These are phyloP conservation scores for Pseudotulostoma volvatum DNA, from an alignment of 495 filamentous ascomycete genomes.

Conservation along the genomic window DNA sequence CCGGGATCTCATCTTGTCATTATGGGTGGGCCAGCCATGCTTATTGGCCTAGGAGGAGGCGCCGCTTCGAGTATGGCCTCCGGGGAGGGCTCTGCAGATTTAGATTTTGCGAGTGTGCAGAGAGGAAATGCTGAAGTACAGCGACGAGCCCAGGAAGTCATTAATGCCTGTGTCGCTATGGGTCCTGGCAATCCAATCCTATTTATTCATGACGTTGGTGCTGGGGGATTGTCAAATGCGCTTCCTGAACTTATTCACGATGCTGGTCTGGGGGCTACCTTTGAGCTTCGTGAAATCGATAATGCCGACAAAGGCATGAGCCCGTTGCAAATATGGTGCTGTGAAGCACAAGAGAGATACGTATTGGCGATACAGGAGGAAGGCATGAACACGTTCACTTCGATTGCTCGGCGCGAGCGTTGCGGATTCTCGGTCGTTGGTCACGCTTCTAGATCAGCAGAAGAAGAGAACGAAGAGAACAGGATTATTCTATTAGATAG, in stretches of 20 bases:
- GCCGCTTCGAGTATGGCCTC: conserved; percentile 84
- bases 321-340: conserved; percentile 93
- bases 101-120: conserved; percentile 95
- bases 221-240: conserved; percentile 87
- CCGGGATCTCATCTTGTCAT: conserved; percentile 79
- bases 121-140: conserved; percentile 87
- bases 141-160: conserved; percentile 87
- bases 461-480: conserved; percentile 38
- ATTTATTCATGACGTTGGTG: conserved; percentile 95
- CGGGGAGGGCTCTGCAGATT: conserved; percentile 70
- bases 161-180: conserved; percentile 77
- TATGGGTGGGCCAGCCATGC: conserved; percentile 88
- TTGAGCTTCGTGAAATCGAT: conserved; percentile 84
- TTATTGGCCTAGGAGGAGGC: conserved; percentile 90
- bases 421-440: conserved; percentile 93
- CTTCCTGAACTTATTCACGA: conserved; percentile 86
- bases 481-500: conserved; percentile 67
- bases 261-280: conserved; percentile 69
- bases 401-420: conserved; percentile 71
- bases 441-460: conserved; percentile 43
- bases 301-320: conserved; percentile 82
- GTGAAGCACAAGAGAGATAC: conserved; percentile 91
- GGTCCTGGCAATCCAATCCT: conserved; percentile 74
- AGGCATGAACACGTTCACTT: conserved; percentile 64
- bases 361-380: conserved; percentile 70